Evolutionary conservation across 495 filamentous ascomycete genomes (phyloP), one percentile per base, ranked within the genome.

Genomic region (Aspergillus sparsus): DNA sequence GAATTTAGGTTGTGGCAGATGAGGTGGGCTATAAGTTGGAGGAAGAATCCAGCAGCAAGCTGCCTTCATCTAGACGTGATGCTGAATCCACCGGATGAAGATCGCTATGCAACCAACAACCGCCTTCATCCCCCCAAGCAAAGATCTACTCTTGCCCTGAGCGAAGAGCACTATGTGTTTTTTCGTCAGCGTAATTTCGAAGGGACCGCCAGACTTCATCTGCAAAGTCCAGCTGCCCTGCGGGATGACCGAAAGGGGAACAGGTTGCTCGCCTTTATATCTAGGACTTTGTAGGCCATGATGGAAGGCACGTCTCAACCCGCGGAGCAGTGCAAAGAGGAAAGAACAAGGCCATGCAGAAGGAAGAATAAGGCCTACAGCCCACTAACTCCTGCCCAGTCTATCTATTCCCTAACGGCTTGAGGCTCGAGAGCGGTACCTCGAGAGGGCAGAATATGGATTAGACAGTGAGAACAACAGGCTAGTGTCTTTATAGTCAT

Each of bases 1-100:
- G n/a, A 27, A 1, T 16, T 46, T 46, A 46, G 44, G 44, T 46
- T 0, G 44, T 46, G 13, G n/a, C 44, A 12, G 39, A 8, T 21
- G 16, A 46, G 44, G 16, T 21, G 16, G 10, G 10, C 5, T 46
- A 6, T 7, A 21, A 46, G 44, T 46, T 16, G 16, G 42, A 15
- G 41, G 41, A 46, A 46, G 42, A 46, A 46, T 46, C 4, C 5
- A 18, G n/a, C 42, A 46, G 42, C 13, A 45, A 15, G 16, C 41
- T 45, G 41, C 41, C 42, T 46, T 46, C 42, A 46, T 16, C 42
- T 46, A 46, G 15, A 6, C n/a, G 12, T 46, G 42, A 46, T 46
- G 4, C 42, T n/a, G 41, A 45, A 45, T 45, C 42, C 42, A 45
- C 42, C 42, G n/a, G 42, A 45, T 45, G 42, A 16, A 45, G n/a